Evolutionary conservation across 306 rosid genomes (phyloP).

Genomic region (Rubus idaeus): DNA sequence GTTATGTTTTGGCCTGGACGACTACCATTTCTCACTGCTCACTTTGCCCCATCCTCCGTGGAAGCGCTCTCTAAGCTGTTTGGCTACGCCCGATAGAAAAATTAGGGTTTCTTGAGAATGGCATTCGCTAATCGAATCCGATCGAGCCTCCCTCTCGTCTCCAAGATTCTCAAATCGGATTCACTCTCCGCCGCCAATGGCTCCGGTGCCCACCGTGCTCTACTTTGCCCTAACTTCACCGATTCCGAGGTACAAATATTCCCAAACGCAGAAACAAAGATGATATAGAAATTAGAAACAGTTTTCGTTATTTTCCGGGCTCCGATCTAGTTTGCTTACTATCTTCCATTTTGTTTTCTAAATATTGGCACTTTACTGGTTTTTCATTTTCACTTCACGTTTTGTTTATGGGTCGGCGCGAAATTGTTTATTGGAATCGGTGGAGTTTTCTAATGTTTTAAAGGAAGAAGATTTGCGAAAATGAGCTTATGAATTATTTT

Average conservation of each 20-base stretch:
- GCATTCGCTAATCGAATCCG: conserved; percentile 58
- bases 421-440: too few relatives aligned
- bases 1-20: too few relatives aligned
- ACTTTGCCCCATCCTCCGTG: not conserved
- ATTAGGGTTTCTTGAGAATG: conserved; percentile 63
- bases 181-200: conserved; percentile 34
- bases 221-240: conserved; percentile 32
- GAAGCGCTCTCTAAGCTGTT: not conserved
- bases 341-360: not conserved
- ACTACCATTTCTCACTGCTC: too few relatives aligned
- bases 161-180: conserved; percentile 42
- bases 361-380: too few relatives aligned
- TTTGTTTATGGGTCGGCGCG: too few relatives aligned
- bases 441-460: not conserved
- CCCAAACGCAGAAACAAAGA: not conserved
- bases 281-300: not conserved
- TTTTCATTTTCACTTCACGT: not conserved
- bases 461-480: not conserved
- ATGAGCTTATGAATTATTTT: not conserved
- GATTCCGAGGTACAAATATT: conserved; percentile 38
- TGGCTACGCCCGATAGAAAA: not conserved
- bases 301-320: not conserved
- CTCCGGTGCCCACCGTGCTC: conserved; percentile 46
- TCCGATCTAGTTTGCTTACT: conserved; percentile 6
- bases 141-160: conserved; percentile 54